These are phyloP conservation scores for Trichosanthes truncata DNA, from an alignment of 306 rosid genomes.

Conservation along the genomic window DNA sequence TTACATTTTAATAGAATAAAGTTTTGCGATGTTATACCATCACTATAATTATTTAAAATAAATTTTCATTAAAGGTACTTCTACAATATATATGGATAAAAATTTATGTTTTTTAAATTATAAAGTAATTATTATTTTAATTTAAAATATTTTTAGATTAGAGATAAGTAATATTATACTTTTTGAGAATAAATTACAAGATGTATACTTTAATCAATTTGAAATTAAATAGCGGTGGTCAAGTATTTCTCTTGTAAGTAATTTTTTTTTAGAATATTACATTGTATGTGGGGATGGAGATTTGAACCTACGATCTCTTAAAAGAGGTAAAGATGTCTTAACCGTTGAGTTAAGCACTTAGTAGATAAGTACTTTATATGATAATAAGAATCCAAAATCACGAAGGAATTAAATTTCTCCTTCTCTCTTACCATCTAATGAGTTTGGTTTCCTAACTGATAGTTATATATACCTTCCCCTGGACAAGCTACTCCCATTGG, in stretches of 20 bases:
- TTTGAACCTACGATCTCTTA: background rate
- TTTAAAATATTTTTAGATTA: too few species aligned
- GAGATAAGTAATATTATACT: too few species aligned
- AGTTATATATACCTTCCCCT: background rate
- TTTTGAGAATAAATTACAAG: background rate
- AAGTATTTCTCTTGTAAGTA: background rate
- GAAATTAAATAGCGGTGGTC: background rate
- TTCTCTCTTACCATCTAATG: background rate
- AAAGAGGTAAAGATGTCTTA: background rate
- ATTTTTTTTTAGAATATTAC: too few species aligned
- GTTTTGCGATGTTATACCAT: background rate
- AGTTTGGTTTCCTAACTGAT: background rate
- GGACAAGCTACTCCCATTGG: background rate
- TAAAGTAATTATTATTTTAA: too few species aligned
- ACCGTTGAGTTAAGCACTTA: too few species aligned
- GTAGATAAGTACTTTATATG: background rate
- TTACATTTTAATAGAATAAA: background rate
- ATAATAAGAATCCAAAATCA: background rate
- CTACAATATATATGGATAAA: background rate
- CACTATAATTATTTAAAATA: background rate
- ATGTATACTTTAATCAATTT: background rate
- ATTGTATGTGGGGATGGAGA: background rate
- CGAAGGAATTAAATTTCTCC: background rate
- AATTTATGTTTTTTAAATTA: too few species aligned
- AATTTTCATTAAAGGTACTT: background rate